These are phyloP conservation scores for Artemisia annua DNA, from an alignment of 129 eudicot species.

Conservation along the genomic window DNA sequence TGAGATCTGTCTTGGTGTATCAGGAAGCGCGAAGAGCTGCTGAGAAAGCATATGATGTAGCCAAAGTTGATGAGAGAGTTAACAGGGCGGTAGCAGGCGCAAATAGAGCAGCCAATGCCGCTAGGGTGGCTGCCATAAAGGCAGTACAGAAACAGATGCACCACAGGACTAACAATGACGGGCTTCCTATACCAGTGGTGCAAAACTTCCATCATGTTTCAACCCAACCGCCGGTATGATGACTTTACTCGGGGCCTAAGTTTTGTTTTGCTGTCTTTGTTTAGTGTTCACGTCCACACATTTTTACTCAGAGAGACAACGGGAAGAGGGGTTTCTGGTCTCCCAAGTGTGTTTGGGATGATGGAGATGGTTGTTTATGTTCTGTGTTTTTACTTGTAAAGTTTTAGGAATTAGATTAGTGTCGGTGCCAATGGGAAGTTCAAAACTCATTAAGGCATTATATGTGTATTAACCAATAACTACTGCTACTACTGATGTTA, in stretches of 20 bases:
- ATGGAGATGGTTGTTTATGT: slow-evolving; percentile 7
- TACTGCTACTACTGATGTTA: slow-evolving; percentile 34
- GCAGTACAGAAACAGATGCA: slow-evolving; percentile 95
- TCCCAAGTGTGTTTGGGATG: background rate
- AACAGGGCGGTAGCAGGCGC: slow-evolving; percentile 87
- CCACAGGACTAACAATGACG: slow-evolving; percentile 53
- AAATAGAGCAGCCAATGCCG: slow-evolving; percentile 86
- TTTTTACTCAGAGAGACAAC: slow-evolving; percentile 24
- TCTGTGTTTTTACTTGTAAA: slow-evolving; percentile 29
- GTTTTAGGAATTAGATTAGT: slow-evolving; percentile 39
- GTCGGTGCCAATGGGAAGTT: slow-evolving; percentile 40
- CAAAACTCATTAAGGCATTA: slow-evolving; percentile 42
- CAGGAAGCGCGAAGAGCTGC: slow-evolving; percentile 95
- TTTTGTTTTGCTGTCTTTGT: slow-evolving; percentile 29
- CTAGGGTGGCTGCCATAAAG: slow-evolving; percentile 89
- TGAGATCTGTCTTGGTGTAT: background rate
- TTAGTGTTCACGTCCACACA: slow-evolving; percentile 11
- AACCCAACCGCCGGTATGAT: slow-evolving; percentile 28
- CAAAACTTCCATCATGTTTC: slow-evolving; percentile 43
- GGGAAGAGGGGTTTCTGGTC: slow-evolving; percentile 11
- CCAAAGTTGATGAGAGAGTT: slow-evolving; percentile 91
- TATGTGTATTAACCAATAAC: slow-evolving; percentile 39
- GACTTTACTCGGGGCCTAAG: slow-evolving; percentile 5
- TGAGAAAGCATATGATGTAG: slow-evolving; percentile 87
- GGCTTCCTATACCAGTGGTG: slow-evolving; percentile 47